phyloP scores from a whole-genome alignment of 164 flowering plant species.

The Hamamelis virginiana region DNA sequence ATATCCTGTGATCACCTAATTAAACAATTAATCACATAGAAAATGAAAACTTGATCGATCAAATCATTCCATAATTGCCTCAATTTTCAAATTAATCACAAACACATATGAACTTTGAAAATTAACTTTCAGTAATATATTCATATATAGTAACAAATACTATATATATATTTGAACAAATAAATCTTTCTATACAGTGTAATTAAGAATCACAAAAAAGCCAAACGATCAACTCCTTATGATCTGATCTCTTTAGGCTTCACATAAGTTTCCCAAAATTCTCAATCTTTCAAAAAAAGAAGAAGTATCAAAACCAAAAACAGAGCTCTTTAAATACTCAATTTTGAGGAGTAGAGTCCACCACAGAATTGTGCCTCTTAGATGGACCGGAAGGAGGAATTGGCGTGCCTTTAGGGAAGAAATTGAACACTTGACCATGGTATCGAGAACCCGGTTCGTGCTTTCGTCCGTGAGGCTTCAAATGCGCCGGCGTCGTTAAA shows the following conservation, averaged over 20 bases:
- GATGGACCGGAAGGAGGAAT: constrained; percentile 46
- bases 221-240: no score
- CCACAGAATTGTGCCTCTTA: constrained; percentile 31
- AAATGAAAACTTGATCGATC: no score
- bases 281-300: neutral
- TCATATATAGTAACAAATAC: neutral
- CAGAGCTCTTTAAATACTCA: neutral
- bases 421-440: constrained; percentile 19
- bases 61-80: no score
- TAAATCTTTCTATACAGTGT: neutral
- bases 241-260: no score
- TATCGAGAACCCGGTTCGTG: neutral
- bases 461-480: neutral
- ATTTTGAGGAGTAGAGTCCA: constrained; percentile 9
- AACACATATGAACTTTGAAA: no score
- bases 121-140: no score
- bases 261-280: neutral
- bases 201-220: neutral
- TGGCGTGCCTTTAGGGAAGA: constrained; percentile 27
- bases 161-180: neutral
- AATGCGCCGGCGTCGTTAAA: neutral
- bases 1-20: no score
- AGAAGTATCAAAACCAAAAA: neutral
- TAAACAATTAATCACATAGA: no score
- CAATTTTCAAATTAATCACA: no score